A percentile compares a stretch with the other conserved stretches of the same genome.
phyloP scores from a whole-genome alignment of 345 rosid genomes.

The Cardamine resedifolia region DNA sequence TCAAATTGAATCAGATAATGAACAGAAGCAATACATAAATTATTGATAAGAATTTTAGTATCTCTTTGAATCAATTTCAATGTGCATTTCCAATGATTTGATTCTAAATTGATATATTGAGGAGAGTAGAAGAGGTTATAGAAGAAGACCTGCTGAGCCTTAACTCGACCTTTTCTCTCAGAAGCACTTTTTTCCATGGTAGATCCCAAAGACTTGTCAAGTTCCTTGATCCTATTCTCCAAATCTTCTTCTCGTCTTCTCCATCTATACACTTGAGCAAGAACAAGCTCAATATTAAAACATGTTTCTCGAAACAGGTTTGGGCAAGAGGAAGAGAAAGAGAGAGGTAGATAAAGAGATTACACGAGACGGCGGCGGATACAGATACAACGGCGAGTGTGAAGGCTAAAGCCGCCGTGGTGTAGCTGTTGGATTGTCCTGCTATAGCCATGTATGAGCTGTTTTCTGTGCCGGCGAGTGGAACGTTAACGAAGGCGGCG shows the following conservation, averaged over 20 bases:
- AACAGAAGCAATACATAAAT: not conserved
- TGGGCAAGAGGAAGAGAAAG: constrained; percentile 1
- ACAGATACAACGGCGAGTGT: constrained; percentile 33
- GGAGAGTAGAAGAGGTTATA: not conserved
- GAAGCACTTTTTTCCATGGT: constrained; percentile 64
- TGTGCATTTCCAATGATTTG: not conserved
- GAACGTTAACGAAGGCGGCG: constrained; percentile 29
- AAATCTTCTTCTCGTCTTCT: constrained; percentile 43
- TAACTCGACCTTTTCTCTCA: constrained; percentile 86
- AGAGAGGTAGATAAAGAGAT: constrained; percentile 11
- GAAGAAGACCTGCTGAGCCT: constrained; percentile 74
- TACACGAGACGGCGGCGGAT: constrained; percentile 33
- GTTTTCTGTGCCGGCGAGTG: constrained; percentile 17
- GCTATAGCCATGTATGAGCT: constrained; percentile 23
- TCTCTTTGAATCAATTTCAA: not conserved
- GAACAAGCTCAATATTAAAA: constrained; percentile 10
- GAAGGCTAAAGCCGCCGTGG: constrained; percentile 25
- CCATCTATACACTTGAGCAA: constrained; percentile 50
- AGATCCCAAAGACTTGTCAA: constrained; percentile 60
- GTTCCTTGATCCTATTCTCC: constrained; percentile 47
- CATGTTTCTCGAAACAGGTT: not conserved
- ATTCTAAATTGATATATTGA: not conserved
- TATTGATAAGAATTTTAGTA: not conserved
- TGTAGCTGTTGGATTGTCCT: constrained; percentile 17
- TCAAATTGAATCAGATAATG: constrained; percentile 4